Base-by-base conservation (phyloP, 1,139 yeast genomes). In the Torulaspora pretoriensis region DNA sequence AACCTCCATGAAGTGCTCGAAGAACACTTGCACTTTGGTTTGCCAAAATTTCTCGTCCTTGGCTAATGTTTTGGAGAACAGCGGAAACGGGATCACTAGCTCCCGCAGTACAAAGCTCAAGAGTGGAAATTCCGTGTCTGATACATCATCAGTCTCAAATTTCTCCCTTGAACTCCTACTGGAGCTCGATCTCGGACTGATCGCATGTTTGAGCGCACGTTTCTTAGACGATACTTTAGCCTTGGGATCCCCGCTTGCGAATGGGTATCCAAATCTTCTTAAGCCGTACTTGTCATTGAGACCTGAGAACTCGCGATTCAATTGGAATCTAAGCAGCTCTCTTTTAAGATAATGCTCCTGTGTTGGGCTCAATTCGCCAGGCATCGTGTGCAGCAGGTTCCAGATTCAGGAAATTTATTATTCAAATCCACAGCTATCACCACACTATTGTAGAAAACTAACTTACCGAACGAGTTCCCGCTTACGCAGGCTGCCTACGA, bases 331-430 rank as follows among this genome's bases (percentile, higher is more conserved):
- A 27, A 90, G 68, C 29, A 90, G 71, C 64, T 84, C 89, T 56
- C 94, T 79, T 66, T 90, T 90, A 46, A 90, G 72, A 62, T 85
- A 86, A 58, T 90, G 97, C 64, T 87, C 95, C 60, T 86, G 83
- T 0, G 75, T 70, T 2, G 83, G 75, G n/a, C 72, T 64, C 40
- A 78, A 52, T n/a, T 47, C 56, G 14, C 35, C 35, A 12, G 33
- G 32, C 50, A 51, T 51, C 13, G 12, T 7, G 25, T 7, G 22
- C 33, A 23, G 12, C 16, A 17, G 10, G 7, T 19, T 19, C 5
- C 3, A 19, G 14, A 13, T 12, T 9, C 10, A 23, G 23, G 14
- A 13, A 8, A 6, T 12, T 13, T 1, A 12, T 6, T 17, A n/a
- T n/a, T 26, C 29, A 26, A 26, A 19, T 6, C 5, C 7, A 6